These are phyloP conservation scores for Chaetomiaceae sp. DNA, from an alignment of 2,329 filamentous ascomycete genomes.

Conservation along the genomic window DNA sequence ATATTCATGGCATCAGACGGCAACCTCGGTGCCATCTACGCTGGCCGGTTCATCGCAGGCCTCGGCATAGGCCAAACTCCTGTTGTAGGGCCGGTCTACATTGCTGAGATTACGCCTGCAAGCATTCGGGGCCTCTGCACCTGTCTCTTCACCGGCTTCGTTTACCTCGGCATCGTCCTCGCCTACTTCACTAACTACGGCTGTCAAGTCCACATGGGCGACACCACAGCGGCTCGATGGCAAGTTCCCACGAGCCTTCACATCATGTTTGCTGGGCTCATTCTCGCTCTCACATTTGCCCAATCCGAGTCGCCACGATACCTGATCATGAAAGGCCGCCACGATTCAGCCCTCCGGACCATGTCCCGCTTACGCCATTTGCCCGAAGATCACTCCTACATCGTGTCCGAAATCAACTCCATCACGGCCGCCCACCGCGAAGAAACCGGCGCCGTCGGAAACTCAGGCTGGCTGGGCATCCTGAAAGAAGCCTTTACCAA, in stretches of 20 bases:
- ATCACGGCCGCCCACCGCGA: conserved; percentile 64
- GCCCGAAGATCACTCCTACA: conserved; percentile 53
- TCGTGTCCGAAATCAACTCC: conserved; percentile 55
- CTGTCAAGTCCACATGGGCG: conserved; percentile 44
- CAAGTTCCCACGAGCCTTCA: conserved; percentile 67
- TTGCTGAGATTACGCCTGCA: conserved; percentile 66
- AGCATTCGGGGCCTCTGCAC: conserved; percentile 69
- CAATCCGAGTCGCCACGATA: conserved; percentile 67
- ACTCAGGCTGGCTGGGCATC: conserved; percentile 58
- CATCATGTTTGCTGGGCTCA: conserved; percentile 70
- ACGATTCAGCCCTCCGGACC: conserved; percentile 52
- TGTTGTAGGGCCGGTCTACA: conserved; percentile 65
- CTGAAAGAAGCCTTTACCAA: conserved; percentile 64
- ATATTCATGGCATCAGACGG: conserved; percentile 55
- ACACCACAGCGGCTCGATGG: conserved; percentile 47
- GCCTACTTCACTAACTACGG: conserved; percentile 74
- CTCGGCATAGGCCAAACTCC: conserved; percentile 63
- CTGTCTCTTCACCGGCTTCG: conserved; percentile 63
- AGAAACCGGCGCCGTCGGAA: conserved; percentile 66
- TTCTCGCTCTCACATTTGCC: conserved; percentile 64
- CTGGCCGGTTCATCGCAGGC: conserved; percentile 61
- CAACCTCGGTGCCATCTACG: conserved; percentile 54
- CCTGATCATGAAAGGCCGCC: conserved; percentile 59
- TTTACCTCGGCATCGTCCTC: conserved; percentile 73
- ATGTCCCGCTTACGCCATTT: conserved; percentile 58